Evolutionary conservation across 1,284 basidiomycete genomes (phyloP).

Genomic region (Leccinum fallax): DNA sequence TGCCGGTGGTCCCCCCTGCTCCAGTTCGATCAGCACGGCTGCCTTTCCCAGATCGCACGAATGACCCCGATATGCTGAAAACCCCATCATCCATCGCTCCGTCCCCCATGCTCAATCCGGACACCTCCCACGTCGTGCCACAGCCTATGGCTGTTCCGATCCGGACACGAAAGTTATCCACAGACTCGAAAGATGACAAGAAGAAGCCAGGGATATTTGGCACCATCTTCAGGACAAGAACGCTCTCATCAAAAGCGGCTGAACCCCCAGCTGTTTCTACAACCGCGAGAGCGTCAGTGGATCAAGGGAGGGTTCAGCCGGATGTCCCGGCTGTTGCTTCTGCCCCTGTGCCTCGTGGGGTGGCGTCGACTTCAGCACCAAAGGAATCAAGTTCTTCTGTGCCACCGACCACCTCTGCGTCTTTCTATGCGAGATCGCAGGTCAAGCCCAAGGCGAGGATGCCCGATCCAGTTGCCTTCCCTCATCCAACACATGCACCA

Average conservation of each 20-base stretch:
- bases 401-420: conserved; percentile 4
- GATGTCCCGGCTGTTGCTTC: conserved; percentile 13
- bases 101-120: conserved; percentile 39
- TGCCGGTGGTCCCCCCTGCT: conserved; percentile 25
- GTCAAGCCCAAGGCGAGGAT: conserved; percentile 29
- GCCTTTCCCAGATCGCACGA: conserved; percentile 23
- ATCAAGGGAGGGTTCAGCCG: conserved; percentile 20
- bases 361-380: conserved; percentile 6
- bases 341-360: conserved; percentile 17
- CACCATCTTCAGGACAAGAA: conserved; percentile 34
- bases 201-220: conserved; percentile 34
- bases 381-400: conserved; percentile 19
- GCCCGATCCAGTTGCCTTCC: conserved; percentile 32
- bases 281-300: conserved; percentile 22
- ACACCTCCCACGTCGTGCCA: conserved; percentile 5
- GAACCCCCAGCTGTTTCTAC: conserved; percentile 24
- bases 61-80: conserved; percentile 48
- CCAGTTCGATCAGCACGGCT: conserved; percentile 21
- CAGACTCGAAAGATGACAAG: conserved; percentile 38
- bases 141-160: conserved; percentile 21
- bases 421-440: conserved; percentile 16
- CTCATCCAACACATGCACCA: conserved; percentile 8
- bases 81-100: conserved; percentile 58
- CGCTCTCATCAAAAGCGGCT: conserved; percentile 33
- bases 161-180: conserved; percentile 30